Evolutionary conservation across 441 rosid genomes (phyloP), one percentile per base, ranked within the genome.

Genomic region (Populus hybrid): DNA sequence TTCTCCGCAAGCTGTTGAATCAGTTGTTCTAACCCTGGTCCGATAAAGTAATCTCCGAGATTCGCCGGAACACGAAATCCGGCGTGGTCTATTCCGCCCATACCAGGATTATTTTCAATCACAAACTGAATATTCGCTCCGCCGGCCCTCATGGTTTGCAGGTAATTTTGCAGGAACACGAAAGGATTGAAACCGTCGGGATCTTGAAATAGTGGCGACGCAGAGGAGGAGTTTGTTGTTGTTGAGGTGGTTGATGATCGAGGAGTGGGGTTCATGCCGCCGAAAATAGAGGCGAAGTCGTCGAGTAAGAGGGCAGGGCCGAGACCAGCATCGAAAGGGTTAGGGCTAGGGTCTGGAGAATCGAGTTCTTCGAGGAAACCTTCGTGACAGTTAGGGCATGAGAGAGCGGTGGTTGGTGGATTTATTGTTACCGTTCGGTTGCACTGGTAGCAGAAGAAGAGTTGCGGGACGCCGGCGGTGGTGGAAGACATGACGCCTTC

Each of bases 321-420:
- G 92, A 88, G 23, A 88, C 78, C 12, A 88, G 86, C 67, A 85
- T 88, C 0, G 86, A 46, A 46, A 46, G 57, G 91, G 73, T 81
- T 89, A 80, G 84, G 86, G 79, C 83, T 75, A 75, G 71, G 57
- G 69, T 74, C 79, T 34, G 84, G 82, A 82, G 59, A 65, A 74
- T 86, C 88, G 32, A 0, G 32, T 79, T 91, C 95, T 77, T 91
- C 93, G 53, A 90, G 83, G 78, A 91, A 91, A 1, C 90, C 88
- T 5, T 72, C 85, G 79, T 72, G 73, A 85, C 94, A 91, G 40
- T 74, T 36, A 12, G 96, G 94, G 23, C 96, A 90, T 72, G 76
- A 74, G 19, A 83, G 90, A 71, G 86, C 96, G 46, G 88, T 67
- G 76, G 89, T 5, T 1, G 88, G 84, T 4, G 82, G 63, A 0